Evolutionary conservation across 2,329 filamentous ascomycete species (phyloP).

Genomic region (Alternaria sp.): DNA sequence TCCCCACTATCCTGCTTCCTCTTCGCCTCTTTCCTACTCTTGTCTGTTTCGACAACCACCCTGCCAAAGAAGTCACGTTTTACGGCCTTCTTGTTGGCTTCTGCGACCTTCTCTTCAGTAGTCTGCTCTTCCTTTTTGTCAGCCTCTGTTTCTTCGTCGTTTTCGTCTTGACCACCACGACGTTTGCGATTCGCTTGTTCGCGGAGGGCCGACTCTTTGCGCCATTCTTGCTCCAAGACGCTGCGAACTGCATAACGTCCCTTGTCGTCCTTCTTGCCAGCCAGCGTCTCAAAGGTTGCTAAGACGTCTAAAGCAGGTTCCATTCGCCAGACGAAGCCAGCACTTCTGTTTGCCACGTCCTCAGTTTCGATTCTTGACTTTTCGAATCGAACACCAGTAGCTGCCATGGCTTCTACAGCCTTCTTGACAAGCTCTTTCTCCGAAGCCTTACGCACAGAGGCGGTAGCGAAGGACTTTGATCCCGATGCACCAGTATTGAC

Average conservation of each 20-base stretch:
- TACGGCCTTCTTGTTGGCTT: constrained; percentile 51
- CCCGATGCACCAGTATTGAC: constrained; percentile 66
- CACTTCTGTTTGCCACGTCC: constrained; percentile 55
- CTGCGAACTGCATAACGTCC: constrained; percentile 93
- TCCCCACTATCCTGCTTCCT: constrained; percentile 48
- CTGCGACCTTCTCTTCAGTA: constrained; percentile 33
- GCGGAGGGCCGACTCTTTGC: constrained; percentile 72
- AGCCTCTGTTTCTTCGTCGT: constrained; percentile 25
- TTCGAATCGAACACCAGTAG: constrained; percentile 81
- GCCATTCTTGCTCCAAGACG: constrained; percentile 89
- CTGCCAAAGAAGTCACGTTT: constrained; percentile 90
- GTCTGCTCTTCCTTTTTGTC: constrained; percentile 26
- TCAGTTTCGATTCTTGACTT: constrained; percentile 80
- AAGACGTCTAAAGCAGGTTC: constrained; percentile 89
- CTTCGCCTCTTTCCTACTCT: constrained; percentile 53
- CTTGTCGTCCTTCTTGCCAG: constrained; percentile 67
- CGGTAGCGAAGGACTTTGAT: constrained; percentile 62
- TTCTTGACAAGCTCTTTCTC: constrained; percentile 83
- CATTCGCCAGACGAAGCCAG: constrained; percentile 89
- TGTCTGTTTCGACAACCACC: constrained; percentile 63
- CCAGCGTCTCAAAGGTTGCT: constrained; percentile 74
- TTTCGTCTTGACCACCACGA: constrained; percentile 47
- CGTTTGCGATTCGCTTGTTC: constrained; percentile 72
- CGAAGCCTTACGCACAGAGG: constrained; percentile 85
- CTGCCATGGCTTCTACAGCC: constrained; percentile 82